Conservation (phyloP, 306 rosid species). For the Rubus idaeus region DNA sequence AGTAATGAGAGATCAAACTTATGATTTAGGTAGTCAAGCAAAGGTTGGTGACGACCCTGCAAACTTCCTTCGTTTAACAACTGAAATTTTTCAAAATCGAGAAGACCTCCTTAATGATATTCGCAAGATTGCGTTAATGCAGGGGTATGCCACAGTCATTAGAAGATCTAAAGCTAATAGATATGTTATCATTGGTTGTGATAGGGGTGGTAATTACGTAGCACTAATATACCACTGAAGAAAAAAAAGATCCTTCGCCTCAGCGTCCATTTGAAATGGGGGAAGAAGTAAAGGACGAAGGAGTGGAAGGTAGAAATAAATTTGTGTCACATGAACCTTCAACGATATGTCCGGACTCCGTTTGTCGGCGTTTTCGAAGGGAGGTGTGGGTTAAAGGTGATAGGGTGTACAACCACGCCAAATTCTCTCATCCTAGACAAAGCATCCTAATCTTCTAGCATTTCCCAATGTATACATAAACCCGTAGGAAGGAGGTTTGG, state of each 20-base stretch:
- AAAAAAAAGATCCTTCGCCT: conserved; percentile 7
- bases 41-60: background rate
- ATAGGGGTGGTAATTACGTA: conserved; percentile 14
- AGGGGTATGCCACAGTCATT: conserved; percentile 11
- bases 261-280: background rate
- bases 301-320: background rate
- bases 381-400: conserved; percentile 10
- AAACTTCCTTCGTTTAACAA: background rate
- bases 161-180: conserved; percentile 10
- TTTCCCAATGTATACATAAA: background rate
- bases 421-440: conserved; percentile 8
- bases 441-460: conserved; percentile 2
- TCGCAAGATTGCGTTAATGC: conserved; percentile 6
- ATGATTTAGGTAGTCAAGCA: too few species aligned
- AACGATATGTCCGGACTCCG: background rate
- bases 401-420: conserved; percentile 20
- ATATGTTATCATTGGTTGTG: conserved; percentile 18
- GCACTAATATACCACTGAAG: background rate
- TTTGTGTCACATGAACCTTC: conserved; percentile 11
- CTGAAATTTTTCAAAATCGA: conserved; percentile 4
- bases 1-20: too few species aligned
- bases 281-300: background rate
- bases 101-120: conserved; percentile 9
- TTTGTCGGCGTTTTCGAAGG: conserved; percentile 16
- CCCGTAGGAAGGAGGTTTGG: background rate